Evolutionary conservation across 257 asterid species (phyloP), one percentile per base, ranked within the genome.

Genomic region (Solanum chilense): DNA sequence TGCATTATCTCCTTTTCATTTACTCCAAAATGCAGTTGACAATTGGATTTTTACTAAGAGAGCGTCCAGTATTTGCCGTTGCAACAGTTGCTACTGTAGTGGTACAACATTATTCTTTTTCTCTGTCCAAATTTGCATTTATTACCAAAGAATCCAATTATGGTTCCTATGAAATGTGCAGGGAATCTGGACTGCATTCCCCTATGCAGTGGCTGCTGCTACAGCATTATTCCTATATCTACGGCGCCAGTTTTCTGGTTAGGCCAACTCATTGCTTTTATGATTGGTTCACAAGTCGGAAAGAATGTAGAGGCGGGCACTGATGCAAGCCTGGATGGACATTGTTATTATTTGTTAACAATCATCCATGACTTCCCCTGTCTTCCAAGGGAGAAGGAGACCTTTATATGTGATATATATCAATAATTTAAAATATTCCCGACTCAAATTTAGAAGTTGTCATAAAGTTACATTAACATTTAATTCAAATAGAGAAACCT

Each of bases 171-270:
- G 37, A 37, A 66, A 39, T 69, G 82, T 86, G 74, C 94, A 94
- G 98, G 98, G 98, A 90, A 91, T 93, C 75, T 94, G 98, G 98
- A 95, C 98, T 2, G 80, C 91, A 71, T 90, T 95, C 89, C 98
- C 98, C 37, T 95, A 93, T 89, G 94, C 95, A 35, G 78, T 92
- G 74, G 98, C 96, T 89, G 93, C 94, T 87, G 77, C 90, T 86
- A 92, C 98, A 88, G 96, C 97, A 21, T 52, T 94, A 60, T 93
- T 92, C 91, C 89, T 95, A 84, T 95, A 93, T 84, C 35, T 93
- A 39, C 93, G 94, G 49, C 91, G 90, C 21, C 91, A 86, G 87
- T 93, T 88, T 75, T 93, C 91, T 29, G 92, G 89, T 85, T 92
- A 91, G 91, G 41, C 85, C 76, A 10, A 49, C 31, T 44, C 78